Evolutionary conservation across 305 asterid species (phyloP).

Genomic region (Fraxinus platypoda): DNA sequence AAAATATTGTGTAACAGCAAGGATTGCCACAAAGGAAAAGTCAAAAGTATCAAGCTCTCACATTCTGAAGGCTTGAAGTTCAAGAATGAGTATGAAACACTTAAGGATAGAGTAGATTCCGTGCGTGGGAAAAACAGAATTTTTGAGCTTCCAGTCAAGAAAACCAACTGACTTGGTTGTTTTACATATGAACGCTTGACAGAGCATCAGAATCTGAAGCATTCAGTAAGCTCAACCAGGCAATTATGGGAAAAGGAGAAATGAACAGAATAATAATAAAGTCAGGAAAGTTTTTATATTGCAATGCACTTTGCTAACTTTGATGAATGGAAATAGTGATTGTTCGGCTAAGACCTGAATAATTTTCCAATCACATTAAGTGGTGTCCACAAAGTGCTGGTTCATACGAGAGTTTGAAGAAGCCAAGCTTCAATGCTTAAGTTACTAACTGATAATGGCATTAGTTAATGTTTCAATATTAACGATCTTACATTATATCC

Average conservation of each 20-base stretch:
- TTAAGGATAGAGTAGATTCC: not conserved
- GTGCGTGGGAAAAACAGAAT: not conserved
- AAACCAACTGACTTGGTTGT: not conserved
- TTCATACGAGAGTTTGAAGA: not conserved
- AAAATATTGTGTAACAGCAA: not conserved
- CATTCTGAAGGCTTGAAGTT: not conserved
- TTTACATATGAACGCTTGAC: not conserved
- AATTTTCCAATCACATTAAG: not conserved
- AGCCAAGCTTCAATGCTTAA: not conserved
- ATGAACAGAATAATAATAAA: not conserved
- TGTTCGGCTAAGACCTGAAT: not conserved
- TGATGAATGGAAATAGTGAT: not conserved
- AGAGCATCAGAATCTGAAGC: not conserved
- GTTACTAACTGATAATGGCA: not conserved
- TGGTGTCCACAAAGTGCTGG: not conserved
- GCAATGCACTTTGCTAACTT: not conserved
- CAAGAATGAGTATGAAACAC: not conserved
- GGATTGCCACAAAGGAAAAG: not conserved
- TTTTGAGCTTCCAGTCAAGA: not conserved
- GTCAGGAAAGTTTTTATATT: not conserved
- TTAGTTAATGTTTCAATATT: not conserved
- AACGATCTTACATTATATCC: not conserved
- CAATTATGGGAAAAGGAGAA: not conserved
- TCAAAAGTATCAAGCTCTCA: not conserved
- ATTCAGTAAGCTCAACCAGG: not conserved